Evolutionary conservation across 352 stramenopile species (phyloP), one percentile per base, ranked within the genome.

Genomic region (Salisapilia sapeloensis): DNA sequence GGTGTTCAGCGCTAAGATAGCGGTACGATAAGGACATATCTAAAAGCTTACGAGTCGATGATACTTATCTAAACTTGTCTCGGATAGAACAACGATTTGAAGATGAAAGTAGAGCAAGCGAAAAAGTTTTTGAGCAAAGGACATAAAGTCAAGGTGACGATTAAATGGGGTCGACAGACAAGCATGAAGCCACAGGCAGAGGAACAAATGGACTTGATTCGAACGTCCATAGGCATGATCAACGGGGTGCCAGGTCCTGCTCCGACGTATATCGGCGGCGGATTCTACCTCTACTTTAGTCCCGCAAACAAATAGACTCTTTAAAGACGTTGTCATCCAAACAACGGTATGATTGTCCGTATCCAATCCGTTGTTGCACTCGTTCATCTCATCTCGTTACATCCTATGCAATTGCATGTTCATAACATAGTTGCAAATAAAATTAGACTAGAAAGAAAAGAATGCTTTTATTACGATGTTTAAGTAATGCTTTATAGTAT

Each of bases 101-200:
- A 72, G 24, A 57, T 71, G 29, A 85, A 85, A 48, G 59, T 70
- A 11, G 49, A 78, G 2, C 65, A 82, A 19, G 31, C 79, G 23
- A 75, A 61, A 38, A 54, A 60, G 32, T 82, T 82, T 33, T 42
- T 85, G 21, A 35, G 31, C 38, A 82, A 81, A 42, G 69, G 60
- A n/a, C 69, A 85, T 53, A 81, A 81, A 40, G 69, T 85, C 22
- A 81, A 82, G 44, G 50, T 80, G 12, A 72, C 60, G 12, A 44
- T 81, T 48, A 78, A 76, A 41, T 85, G 76, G 33, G 50, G 42
- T 9, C 52, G 60, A 17, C 52, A 72, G 13, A 70, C 65, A 40
- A 60, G 80, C 29, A 47, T 81, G 15, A 74, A 76, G 41, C 22
- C 44, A 18, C 48, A 54, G 16, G 56, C 60, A 17, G 21, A 70